Conservation (phyloP, 2,329 filamentous ascomycete genomes). For the Septoria linicola region DNA sequence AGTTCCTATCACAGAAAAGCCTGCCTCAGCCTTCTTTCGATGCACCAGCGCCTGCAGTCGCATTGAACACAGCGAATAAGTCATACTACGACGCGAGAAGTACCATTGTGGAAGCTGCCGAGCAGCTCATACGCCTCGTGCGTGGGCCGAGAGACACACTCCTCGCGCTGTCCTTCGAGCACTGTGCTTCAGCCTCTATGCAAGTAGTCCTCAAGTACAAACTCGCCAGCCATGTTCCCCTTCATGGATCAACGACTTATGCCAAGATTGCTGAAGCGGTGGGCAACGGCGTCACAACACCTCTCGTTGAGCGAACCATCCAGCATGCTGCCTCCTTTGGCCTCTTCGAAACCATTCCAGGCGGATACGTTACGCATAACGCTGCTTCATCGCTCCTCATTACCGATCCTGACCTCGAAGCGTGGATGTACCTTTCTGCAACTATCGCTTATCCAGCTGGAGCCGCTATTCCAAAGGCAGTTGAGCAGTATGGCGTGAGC, state of each 20-base stretch:
- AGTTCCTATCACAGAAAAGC: slow-evolving; percentile 10
- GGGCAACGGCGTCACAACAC: slow-evolving; percentile 14
- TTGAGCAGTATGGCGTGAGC: slow-evolving; percentile 26
- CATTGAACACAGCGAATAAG: slow-evolving; percentile 8
- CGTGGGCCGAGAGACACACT: slow-evolving; percentile 12
- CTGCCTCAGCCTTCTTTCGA: slow-evolving; percentile 10
- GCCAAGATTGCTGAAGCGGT: slow-evolving; percentile 13
- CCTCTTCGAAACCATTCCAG: slow-evolving; percentile 21
- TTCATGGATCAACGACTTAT: slow-evolving; percentile 14
- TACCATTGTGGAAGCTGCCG: slow-evolving; percentile 15
- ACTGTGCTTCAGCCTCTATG: slow-evolving; percentile 11
- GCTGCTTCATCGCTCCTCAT: slow-evolving; percentile 24
- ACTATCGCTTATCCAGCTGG: slow-evolving; percentile 27
- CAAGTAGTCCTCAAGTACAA: slow-evolving; percentile 15
- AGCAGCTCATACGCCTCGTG: slow-evolving; percentile 17
- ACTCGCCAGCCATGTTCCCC: slow-evolving; percentile 10
- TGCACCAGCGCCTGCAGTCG: slow-evolving; percentile 6
- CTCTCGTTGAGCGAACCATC: slow-evolving; percentile 24
- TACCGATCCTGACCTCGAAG: slow-evolving; percentile 27
- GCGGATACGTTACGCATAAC: slow-evolving; percentile 24
- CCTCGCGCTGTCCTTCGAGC: slow-evolving; percentile 10
- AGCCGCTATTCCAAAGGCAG: slow-evolving; percentile 23
- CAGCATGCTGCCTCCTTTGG: slow-evolving; percentile 26
- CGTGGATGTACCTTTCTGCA: slow-evolving; percentile 27
- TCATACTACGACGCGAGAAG: slow-evolving; percentile 15